phyloP scores from a whole-genome alignment of 139 green algal genomes.

The Protoeuglena noctilucae region DNA sequence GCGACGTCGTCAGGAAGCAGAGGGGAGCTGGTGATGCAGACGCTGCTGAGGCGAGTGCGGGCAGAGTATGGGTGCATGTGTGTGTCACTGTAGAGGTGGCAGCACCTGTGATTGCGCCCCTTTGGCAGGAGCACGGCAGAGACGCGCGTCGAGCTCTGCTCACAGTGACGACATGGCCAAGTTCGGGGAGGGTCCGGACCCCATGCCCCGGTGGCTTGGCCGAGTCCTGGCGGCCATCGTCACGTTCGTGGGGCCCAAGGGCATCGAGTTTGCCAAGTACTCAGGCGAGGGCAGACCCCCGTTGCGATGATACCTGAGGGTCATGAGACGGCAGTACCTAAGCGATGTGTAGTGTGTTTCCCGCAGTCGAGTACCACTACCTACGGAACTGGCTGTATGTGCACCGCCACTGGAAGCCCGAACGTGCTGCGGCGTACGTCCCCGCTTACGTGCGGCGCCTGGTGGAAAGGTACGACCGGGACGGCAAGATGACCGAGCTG shows the following conservation, averaged over 20 bases:
- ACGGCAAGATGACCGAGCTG: conserved; percentile 14
- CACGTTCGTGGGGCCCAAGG: conserved; percentile 63
- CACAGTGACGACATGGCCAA: conserved; percentile 73
- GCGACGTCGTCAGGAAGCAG: too few relatives aligned
- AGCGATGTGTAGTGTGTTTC: too few relatives aligned
- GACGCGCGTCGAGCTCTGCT: not conserved
- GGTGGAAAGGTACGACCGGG: conserved; percentile 53
- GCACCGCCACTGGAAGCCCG: conserved; percentile 30
- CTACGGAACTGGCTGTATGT: conserved; percentile 85
- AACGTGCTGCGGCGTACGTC: conserved; percentile 36
- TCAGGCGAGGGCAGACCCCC: too few relatives aligned
- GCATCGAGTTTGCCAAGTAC: conserved; percentile 92
- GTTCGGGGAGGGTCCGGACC: conserved; percentile 49
- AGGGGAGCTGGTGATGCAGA: conserved; percentile 12
- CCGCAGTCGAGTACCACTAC: conserved; percentile 96
- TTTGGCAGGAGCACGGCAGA: too few relatives aligned
- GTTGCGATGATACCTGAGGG: too few relatives aligned
- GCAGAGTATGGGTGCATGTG: conserved; percentile 9
- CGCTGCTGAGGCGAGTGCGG: conserved; percentile 1
- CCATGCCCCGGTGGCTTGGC: conserved; percentile 60
- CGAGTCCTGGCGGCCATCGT: conserved; percentile 64
- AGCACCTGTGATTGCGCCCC: too few relatives aligned
- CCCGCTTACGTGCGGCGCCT: conserved; percentile 53
- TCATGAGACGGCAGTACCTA: too few relatives aligned
- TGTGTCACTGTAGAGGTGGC: conserved; percentile 2